Base-by-base conservation (phyloP, 176 grass and related monocot genomes). In the Hordeum marinum region DNA sequence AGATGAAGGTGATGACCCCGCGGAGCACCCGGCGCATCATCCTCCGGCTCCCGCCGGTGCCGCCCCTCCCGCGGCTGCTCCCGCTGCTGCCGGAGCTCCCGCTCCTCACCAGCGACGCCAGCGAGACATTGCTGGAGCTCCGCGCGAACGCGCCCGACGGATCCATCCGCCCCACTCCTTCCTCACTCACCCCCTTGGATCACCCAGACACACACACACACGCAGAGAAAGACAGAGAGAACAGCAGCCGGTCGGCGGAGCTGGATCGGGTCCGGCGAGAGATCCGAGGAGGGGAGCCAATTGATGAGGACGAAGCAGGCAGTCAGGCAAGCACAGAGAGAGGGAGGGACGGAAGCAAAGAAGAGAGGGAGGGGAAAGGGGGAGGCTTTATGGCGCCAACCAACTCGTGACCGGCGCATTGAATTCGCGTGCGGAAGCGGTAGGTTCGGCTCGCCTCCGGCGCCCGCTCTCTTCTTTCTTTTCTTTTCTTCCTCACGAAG, bases 1-100 rank as follows among this genome's bases (percentile, higher is more conserved):
- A 97, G 85, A 97, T 97, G 88, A 88, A 97, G 39, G 94, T 97
- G 85, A 97, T 89, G 65, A 94, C 64, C 20, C 87, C 94, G 76
- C 90, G 89, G 36, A 93, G 80, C 75, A 97, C 89, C 81, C 89
- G 79, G 31, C 34, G 85, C 65, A 88, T 45, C 90, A 88, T 85
- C 79, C 24, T 61, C 67, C 79, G 34, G 72, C 85, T 59, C 4
- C 84, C 89, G 18, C 74, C 82, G 66, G 74, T 54, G 27, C 86
- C 37, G 5, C 75, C 67, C 24, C 82, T 31, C 0, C 75, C 67
- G 20, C 76, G 68, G 3, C 68, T 46, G 24, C 40, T 40, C 50
- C 85, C 68, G 32, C 85, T 37, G 67, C 82, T 78, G 5, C 46
- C 45, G 48, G 5, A 2, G 52, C 52, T 55, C 0, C 54, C 55